Percentiles rank a stretch among this genome's conserved stretches.
Conservation (phyloP, 2,329 filamentous ascomycete genomes). For the Pyrenophora graminea region DNA sequence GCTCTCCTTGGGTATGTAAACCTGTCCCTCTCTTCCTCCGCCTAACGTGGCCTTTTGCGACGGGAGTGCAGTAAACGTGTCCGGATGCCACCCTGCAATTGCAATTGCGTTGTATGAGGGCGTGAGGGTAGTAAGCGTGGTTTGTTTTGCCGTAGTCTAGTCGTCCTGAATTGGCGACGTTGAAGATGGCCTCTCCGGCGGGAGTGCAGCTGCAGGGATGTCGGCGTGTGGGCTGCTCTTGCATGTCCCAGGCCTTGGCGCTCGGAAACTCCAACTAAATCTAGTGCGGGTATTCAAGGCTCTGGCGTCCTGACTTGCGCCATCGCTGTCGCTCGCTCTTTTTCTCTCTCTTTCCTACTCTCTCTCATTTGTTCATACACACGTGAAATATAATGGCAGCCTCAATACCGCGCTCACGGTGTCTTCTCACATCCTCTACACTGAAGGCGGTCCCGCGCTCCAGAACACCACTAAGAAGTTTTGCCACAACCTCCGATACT, state of each 20-base stretch:
- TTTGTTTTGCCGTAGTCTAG: conserved; percentile 13
- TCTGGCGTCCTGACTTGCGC: conserved; percentile 2
- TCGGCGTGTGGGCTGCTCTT: conserved; percentile 36
- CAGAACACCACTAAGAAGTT: conserved; percentile 28
- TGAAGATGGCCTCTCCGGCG: conserved; percentile 38
- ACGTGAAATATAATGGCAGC: conserved; percentile 32
- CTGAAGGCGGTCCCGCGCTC: conserved; percentile 23
- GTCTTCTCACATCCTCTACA: conserved; percentile 31
- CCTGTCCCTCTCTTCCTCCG: conserved; percentile 37
- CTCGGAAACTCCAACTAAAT: conserved; percentile 10
- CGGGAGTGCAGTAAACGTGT: conserved; percentile 7
- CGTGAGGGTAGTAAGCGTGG: conserved; percentile 3
- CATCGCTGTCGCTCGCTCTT: conserved; percentile 7
- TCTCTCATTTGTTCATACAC: conserved; percentile 1
- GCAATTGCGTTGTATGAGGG: conserved; percentile 1
- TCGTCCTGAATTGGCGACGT: conserved; percentile 40
- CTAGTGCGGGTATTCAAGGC: conserved; percentile 22
- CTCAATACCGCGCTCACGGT: conserved; percentile 40
- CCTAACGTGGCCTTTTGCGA: conserved; percentile 45
- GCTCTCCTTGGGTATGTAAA: conserved; percentile 26
- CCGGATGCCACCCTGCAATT: conserved; percentile 17
- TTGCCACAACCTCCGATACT: conserved; percentile 42
- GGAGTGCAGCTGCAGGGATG: conserved; percentile 39
- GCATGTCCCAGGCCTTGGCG: conserved; percentile 13
- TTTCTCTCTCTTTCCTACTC: not conserved